Percentiles rank a stretch among this genome's conserved stretches.
phyloP scores from a whole-genome alignment of 768 basidiomycete species.

The Astraeus odoratus region DNA sequence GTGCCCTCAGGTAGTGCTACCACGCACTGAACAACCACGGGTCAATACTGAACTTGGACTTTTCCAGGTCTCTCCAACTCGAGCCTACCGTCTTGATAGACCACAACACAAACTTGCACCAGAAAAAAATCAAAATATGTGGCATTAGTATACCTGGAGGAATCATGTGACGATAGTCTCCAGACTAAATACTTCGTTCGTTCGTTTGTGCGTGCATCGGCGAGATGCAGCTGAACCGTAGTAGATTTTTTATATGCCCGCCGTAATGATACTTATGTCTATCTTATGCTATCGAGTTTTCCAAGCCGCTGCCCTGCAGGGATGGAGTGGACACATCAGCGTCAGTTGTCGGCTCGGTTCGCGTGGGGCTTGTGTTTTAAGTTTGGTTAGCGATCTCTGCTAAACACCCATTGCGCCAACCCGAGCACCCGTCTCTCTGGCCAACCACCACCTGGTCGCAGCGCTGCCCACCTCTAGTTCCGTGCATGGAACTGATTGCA shows the following conservation, averaged over 20 bases:
- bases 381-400: neutral
- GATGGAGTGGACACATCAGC: too few species aligned
- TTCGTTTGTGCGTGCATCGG: too few species aligned
- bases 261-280: neutral
- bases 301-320: too few species aligned
- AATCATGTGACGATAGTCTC: constrained; percentile 14
- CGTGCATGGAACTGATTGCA: constrained; percentile 26
- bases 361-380: too few species aligned
- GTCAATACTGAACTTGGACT: constrained; percentile 5
- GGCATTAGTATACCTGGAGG: constrained; percentile 12
- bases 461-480: neutral
- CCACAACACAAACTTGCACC: constrained; percentile 1
- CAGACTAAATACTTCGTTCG: neutral
- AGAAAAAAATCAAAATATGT: constrained; percentile 6
- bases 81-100: constrained; percentile 24
- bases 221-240: too few species aligned
- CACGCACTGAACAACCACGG: neutral
- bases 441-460: constrained; percentile 1
- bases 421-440: constrained; percentile 4
- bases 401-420: neutral
- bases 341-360: too few species aligned
- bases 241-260: neutral
- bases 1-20: constrained; percentile 16
- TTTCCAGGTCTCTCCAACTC: constrained; percentile 17
- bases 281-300: neutral